Percentiles rank a stretch among this genome's conserved stretches.
phyloP scores from a whole-genome alignment of 495 filamentous ascomycete genomes.

The Cercophora newfieldiana region DNA sequence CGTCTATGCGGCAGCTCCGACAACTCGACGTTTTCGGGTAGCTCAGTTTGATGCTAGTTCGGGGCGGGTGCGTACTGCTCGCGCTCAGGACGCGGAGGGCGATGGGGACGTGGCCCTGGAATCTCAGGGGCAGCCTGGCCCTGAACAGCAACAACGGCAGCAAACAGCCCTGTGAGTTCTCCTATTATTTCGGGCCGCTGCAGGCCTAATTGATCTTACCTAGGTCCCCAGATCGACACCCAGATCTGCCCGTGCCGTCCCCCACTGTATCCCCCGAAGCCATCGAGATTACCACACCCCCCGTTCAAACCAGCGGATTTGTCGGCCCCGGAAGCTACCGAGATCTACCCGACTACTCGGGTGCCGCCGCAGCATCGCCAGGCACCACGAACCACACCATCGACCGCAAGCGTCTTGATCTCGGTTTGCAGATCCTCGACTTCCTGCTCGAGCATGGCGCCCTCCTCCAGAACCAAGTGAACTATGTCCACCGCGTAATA shows the following conservation, averaged over 20 bases:
- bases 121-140: too few relatives aligned
- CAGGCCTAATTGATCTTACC: too few relatives aligned
- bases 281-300: conserved; percentile 18
- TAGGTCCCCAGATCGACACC: too few relatives aligned
- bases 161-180: neutral
- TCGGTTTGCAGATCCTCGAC: conserved; percentile 19
- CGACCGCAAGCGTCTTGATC: conserved; percentile 12
- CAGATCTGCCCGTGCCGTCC: conserved; percentile 2
- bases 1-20: conserved; percentile 13
- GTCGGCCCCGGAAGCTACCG: conserved; percentile 18
- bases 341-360: conserved; percentile 11
- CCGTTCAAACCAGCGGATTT: conserved; percentile 15
- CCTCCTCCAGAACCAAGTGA: conserved; percentile 11
- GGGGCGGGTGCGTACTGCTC: conserved; percentile 9
- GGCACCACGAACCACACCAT: conserved; percentile 16
- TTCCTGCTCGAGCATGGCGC: conserved; percentile 11
- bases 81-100: conserved; percentile 4
- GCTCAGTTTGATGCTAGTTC: conserved; percentile 14
- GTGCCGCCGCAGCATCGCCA: neutral
- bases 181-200: too few relatives aligned
- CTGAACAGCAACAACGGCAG: too few relatives aligned
- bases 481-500: conserved; percentile 14
- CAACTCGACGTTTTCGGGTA: conserved; percentile 14
- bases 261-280: neutral
- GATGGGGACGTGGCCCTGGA: neutral